Conservation (phyloP, 2,329 filamentous ascomycete species). For the Ceratocystis smalleyi region DNA sequence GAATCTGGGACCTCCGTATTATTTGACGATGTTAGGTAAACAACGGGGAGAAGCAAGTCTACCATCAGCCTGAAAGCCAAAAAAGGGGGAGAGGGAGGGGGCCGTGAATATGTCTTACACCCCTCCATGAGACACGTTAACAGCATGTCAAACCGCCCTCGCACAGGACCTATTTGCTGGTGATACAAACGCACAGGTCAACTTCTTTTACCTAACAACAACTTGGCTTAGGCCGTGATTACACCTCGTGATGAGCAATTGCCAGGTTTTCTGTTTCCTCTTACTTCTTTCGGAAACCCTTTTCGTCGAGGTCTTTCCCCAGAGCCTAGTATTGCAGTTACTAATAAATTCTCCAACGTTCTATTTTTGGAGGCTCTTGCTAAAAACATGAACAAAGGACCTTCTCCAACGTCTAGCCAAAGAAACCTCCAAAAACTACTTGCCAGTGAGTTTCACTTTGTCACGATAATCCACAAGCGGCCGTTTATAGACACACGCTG, state of each 20-base stretch:
- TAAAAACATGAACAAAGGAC: constrained; percentile 1
- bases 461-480: constrained; percentile 2
- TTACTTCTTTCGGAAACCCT: not conserved
- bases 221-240: not conserved
- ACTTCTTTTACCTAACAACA: constrained; percentile 2
- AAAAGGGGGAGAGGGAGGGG: not conserved
- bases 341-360: not conserved
- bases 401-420: not conserved
- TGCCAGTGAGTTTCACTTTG: not conserved
- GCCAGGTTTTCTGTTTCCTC: not conserved
- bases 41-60: not conserved
- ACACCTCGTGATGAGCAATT: not conserved
- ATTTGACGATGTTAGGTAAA: not conserved
- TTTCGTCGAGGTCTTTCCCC: not conserved
- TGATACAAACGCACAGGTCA: constrained; percentile 6
- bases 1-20: not conserved
- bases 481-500: not conserved
- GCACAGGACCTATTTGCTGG: not conserved
- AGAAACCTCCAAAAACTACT: not conserved
- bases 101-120: not conserved
- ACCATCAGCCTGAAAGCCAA: not conserved
- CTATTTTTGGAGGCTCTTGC: not conserved
- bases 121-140: not conserved
- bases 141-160: not conserved
- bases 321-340: not conserved